Percentiles rank a stretch among this genome's conserved stretches.
phyloP scores from a whole-genome alignment of 257 asterid species.

The Striga asiatica region DNA sequence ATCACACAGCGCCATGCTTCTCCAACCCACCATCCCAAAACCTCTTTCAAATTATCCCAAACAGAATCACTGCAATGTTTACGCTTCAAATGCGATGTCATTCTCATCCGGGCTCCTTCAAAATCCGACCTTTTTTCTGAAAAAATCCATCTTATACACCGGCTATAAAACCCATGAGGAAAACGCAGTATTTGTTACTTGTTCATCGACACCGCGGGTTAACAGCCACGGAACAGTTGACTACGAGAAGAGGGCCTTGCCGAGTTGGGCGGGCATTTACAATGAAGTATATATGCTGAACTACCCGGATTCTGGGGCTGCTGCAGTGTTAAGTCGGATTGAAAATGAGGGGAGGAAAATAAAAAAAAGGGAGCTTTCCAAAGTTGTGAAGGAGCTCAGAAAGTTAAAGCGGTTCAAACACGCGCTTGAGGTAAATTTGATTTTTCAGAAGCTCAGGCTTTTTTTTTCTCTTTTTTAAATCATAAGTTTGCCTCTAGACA shows the following conservation, averaged over 20 bases:
- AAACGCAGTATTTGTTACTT: constrained; percentile 24
- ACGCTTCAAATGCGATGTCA: constrained; percentile 28
- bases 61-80: constrained; percentile 12
- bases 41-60: constrained; percentile 25
- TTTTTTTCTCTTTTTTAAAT: too few relatives aligned
- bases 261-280: constrained; percentile 54
- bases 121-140: constrained; percentile 22
- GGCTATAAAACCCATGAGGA: constrained; percentile 18
- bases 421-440: constrained; percentile 66
- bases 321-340: constrained; percentile 59
- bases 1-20: constrained; percentile 39
- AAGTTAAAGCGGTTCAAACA: constrained; percentile 53
- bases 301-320: constrained; percentile 33
- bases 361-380: constrained; percentile 63
- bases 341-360: constrained; percentile 58
- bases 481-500: too few relatives aligned
- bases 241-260: constrained; percentile 44
- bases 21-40: constrained; percentile 41
- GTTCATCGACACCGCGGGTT: constrained; percentile 49
- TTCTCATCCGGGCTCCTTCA: constrained; percentile 40
- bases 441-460: too few relatives aligned
- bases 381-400: constrained; percentile 77
- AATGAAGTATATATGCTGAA: constrained; percentile 46
- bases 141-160: constrained; percentile 23
- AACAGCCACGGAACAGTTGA: constrained; percentile 52